These are phyloP conservation scores for Dendrobium chrysotoxum DNA, from an alignment of 106 monocot genomes.

Conservation along the genomic window DNA sequence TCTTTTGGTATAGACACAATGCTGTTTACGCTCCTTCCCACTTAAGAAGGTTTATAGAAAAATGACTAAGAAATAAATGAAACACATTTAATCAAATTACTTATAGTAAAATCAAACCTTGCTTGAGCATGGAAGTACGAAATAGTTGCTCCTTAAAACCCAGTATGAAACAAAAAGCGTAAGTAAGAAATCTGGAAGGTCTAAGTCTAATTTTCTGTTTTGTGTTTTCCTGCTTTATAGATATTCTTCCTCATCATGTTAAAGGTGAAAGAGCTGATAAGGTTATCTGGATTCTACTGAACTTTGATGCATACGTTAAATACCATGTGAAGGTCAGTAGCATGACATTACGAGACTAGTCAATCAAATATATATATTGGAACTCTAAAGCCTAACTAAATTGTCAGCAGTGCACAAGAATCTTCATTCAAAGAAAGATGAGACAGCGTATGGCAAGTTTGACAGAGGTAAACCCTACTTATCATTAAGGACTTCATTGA, in stretches of 20 bases:
- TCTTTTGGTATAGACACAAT: constrained; percentile 42
- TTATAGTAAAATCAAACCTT: not conserved
- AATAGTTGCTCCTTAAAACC: not conserved
- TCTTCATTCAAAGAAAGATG: constrained; percentile 56
- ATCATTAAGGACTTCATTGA: not conserved
- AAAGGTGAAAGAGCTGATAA: constrained; percentile 42
- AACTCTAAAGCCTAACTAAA: not conserved
- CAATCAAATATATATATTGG: not conserved
- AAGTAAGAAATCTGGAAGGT: not conserved
- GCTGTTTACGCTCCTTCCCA: not conserved
- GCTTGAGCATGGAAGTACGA: not conserved
- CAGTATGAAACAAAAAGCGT: not conserved
- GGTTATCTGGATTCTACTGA: constrained; percentile 55
- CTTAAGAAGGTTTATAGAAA: not conserved
- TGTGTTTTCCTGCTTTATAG: constrained; percentile 11
- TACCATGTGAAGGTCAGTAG: constrained; percentile 56
- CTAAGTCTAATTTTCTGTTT: not conserved
- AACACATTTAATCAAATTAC: not conserved
- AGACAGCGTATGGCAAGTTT: constrained; percentile 38
- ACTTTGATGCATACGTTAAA: constrained; percentile 57
- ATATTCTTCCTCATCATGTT: constrained; percentile 44
- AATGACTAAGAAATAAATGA: not conserved
- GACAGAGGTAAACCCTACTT: constrained; percentile 26
- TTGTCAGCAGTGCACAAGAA: constrained; percentile 43
- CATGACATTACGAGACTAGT: not conserved